Evolutionary conservation across 495 filamentous ascomycete species (phyloP).

Genomic region (Lophium mytilinum): DNA sequence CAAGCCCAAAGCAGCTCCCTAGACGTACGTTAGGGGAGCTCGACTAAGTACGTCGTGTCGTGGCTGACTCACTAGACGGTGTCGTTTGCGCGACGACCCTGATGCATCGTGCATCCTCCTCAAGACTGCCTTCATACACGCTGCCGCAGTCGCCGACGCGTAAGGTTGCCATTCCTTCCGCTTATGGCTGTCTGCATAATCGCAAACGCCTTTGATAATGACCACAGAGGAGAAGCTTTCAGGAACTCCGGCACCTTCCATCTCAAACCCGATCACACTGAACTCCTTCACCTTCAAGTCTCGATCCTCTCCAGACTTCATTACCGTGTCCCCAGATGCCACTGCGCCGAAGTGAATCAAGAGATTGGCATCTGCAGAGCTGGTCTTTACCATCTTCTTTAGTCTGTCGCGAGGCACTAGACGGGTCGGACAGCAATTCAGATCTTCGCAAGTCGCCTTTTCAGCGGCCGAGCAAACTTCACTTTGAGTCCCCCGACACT

Average conservation of each 20-base stretch:
- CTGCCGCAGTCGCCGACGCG: neutral
- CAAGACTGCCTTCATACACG: conserved; percentile 3
- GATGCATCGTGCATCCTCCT: no score
- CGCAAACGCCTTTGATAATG: conserved; percentile 7
- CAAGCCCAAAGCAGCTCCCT: no score
- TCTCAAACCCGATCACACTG: conserved; percentile 15
- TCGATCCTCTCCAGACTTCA: conserved; percentile 26
- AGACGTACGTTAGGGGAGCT: no score
- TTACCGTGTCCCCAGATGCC: conserved; percentile 27
- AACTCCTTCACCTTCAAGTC: conserved; percentile 17
- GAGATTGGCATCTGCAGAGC: neutral
- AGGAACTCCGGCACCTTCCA: conserved; percentile 19
- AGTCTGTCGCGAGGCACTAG: neutral
- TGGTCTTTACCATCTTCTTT: neutral
- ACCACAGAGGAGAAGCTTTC: conserved; percentile 11
- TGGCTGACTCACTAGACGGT: no score
- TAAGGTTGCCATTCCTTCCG: conserved; percentile 1
- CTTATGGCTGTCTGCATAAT: conserved; percentile 15
- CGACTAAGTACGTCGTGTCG: no score
- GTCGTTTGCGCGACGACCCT: no score
- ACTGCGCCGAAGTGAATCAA: conserved; percentile 24
- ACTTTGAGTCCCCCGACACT: neutral
- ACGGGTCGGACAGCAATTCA: neutral
- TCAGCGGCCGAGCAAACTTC: neutral
- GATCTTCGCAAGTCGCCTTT: neutral